These are phyloP conservation scores for Meira nashicola DNA, from an alignment of 1,284 basidiomycete genomes.

Conservation along the genomic window DNA sequence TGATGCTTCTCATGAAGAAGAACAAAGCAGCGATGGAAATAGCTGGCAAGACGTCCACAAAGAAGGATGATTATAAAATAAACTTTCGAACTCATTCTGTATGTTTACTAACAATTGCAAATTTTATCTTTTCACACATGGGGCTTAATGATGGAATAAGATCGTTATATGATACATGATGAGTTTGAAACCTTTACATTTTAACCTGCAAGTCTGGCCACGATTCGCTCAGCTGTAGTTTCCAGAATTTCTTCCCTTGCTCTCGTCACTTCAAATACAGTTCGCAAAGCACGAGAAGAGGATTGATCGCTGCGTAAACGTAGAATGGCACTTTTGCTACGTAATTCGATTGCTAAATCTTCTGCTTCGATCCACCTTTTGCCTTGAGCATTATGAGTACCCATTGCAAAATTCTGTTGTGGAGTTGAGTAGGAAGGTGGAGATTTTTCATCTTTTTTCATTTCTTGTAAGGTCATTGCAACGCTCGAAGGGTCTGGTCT, in stretches of 20 bases:
- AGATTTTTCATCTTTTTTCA: no score
- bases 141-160: no score
- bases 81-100: no score
- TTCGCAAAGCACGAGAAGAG: background rate
- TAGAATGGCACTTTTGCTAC: background rate
- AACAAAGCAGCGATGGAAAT: conserved; percentile 5
- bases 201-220: background rate
- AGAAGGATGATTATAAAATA: background rate
- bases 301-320: background rate
- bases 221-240: background rate
- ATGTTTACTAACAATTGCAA: no score
- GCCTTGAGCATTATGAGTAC: background rate
- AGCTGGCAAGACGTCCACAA: conserved; percentile 9
- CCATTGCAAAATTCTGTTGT: no score
- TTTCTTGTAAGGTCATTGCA: no score
- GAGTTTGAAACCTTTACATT: no score
- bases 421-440: no score
- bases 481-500: no score
- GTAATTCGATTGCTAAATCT: background rate
- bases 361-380: conserved; percentile 3
- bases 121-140: no score
- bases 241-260: background rate
- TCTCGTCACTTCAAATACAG: background rate
- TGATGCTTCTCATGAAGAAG: conserved; percentile 2
- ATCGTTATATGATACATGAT: no score